Evolutionary conservation across 108 stramenopile species (phyloP), one percentile per base, ranked within the genome.

Genomic region (Cyclostephanos tholiformis): DNA sequence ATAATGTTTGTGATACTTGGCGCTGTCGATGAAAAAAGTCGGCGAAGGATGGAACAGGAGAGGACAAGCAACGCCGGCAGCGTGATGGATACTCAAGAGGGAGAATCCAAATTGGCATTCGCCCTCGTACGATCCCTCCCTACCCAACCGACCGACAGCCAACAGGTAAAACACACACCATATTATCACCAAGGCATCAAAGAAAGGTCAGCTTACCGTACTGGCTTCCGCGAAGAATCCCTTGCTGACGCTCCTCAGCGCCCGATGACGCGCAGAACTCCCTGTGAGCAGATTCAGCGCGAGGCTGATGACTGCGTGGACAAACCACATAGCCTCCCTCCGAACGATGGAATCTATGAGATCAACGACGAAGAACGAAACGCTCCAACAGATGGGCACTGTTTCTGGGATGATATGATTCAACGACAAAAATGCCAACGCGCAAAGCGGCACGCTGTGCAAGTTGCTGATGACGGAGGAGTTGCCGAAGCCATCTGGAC

Each of bases 151-250:
- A 32, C 32, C 32, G 4, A 32, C 2, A 4, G 32, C n/a, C n/a
- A n/a, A n/a, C n/a, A 32, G 2, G 32, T 4, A 32, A 32, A 32
- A 32, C 32, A 32, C 32, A 32, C 32, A 32, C 32, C 32, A 4
- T 4, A 4, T 4, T 32, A 32, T 32, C 32, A 32, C 32, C 32
- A 4, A 25, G 50, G 14, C 38, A 41, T 67, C 57, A 27, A 11
- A 2, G 19, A 14, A 0, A 35, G 19, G 10, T 65, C 29, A 4
- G 57, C 76, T 16, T 36, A 77, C 76, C 63, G 79, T 80, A 50
- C 71, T 73, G 22, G 53, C 79, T 63, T 80, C 79, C 25, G 72
- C 72, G 35, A 80, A 74, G 51, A 73, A 80, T 46, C 79, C 79
- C 51, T 80, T 80, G 63, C 79, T 80, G 17, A 67, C 67, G 70